Evolutionary conservation across 1,284 basidiomycete species (phyloP).

Genomic region (Puccinia coronata): DNA sequence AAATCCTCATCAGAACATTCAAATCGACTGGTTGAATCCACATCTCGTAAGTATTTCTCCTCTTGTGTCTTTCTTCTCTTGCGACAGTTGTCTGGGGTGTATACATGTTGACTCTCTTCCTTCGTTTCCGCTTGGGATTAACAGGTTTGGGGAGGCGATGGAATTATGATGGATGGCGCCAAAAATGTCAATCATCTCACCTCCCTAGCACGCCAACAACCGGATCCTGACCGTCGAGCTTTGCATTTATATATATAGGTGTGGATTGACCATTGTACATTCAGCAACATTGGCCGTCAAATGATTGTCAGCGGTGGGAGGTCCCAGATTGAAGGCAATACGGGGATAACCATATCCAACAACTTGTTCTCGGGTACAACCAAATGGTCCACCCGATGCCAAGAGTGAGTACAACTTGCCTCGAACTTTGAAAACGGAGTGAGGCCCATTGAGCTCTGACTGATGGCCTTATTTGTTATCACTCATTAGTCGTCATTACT

Average conservation of each 20-base stretch:
- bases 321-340: background rate
- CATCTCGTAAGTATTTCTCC: constrained; percentile 3
- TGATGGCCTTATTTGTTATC: background rate
- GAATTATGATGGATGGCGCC: constrained; percentile 20
- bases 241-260: constrained; percentile 14
- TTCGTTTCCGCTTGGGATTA: background rate
- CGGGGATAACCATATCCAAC: constrained; percentile 1
- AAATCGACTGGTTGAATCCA: constrained; percentile 24
- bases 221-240: background rate
- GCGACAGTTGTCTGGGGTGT: no score
- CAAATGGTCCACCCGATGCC: constrained; percentile 29
- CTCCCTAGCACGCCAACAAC: no score
- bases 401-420: no score
- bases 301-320: constrained; percentile 22
- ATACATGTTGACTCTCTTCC: background rate
- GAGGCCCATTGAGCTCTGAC: no score
- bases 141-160: constrained; percentile 49
- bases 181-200: background rate
- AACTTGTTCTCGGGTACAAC: constrained; percentile 28
- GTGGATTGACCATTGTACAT: constrained; percentile 48
- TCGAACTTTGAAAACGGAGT: no score
- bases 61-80: background rate
- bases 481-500: constrained; percentile 28
- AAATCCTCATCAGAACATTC: background rate
- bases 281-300: constrained; percentile 39